Percentiles rank a stretch among this genome's conserved stretches.
phyloP scores from a whole-genome alignment of 306 rosid species.

The Mimosa bimucronata region DNA sequence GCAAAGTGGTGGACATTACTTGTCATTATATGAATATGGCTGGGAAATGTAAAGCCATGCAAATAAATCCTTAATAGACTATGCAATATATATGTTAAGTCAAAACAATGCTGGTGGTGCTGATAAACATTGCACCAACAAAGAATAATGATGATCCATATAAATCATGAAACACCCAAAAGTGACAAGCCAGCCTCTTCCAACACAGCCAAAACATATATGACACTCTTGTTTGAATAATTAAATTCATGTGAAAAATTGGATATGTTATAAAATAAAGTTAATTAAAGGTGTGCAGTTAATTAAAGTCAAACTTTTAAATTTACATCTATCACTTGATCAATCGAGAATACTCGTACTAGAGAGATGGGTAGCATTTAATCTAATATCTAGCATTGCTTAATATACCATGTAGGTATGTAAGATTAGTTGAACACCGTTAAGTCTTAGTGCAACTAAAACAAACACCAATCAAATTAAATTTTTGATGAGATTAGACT shows the following conservation, averaged over 20 bases:
- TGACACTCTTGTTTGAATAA: not conserved
- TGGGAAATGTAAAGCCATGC: not conserved
- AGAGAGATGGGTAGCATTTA: too few species aligned
- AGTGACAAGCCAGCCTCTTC: constrained; percentile 9
- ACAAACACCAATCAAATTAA: not conserved
- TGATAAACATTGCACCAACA: constrained; percentile 24
- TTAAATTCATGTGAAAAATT: not conserved
- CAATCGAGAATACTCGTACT: too few species aligned
- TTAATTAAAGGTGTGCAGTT: too few species aligned
- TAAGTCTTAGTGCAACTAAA: not conserved
- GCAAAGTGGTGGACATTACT: not conserved
- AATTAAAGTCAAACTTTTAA: too few species aligned
- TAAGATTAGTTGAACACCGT: not conserved
- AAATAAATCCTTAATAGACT: not conserved
- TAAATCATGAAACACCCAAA: not conserved
- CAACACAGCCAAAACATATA: not conserved
- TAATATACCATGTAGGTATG: too few species aligned
- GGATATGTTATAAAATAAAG: too few species aligned
- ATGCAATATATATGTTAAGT: not conserved
- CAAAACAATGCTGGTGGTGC: not conserved
- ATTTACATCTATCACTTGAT: too few species aligned
- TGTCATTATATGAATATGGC: not conserved
- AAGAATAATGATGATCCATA: not conserved
- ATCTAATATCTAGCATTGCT: too few species aligned
- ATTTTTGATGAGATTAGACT: not conserved